phyloP scores from a whole-genome alignment of 2,329 filamentous ascomycete genomes.

The Pseudogymnoascus destructans region DNA sequence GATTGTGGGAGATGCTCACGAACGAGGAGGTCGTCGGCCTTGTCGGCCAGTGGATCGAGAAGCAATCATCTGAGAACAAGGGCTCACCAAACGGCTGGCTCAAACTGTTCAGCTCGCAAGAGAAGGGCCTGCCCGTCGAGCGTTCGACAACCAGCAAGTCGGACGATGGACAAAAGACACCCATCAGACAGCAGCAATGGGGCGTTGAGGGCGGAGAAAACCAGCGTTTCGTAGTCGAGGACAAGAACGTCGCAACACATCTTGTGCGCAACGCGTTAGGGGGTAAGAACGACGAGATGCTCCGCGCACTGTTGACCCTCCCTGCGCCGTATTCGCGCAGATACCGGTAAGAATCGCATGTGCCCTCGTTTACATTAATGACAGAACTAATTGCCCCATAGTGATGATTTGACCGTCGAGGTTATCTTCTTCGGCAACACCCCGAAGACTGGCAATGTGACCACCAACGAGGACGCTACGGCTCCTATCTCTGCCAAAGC shows the following conservation, averaged over 20 bases:
- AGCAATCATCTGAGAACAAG: conserved; percentile 36
- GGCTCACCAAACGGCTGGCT: conserved; percentile 48
- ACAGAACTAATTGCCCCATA: conserved; percentile 27
- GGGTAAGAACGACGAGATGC: conserved; percentile 83
- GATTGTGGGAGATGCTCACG: conserved; percentile 97
- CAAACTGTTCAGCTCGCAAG: conserved; percentile 44
- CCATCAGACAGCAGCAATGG: conserved; percentile 85
- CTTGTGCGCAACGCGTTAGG: conserved; percentile 89
- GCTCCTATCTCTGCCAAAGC: conserved; percentile 29
- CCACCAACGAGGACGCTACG: conserved; percentile 77
- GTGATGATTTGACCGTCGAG: conserved; percentile 91
- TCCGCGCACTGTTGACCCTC: conserved; percentile 81
- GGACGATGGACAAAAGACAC: conserved; percentile 64
- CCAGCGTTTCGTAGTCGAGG: conserved; percentile 82
- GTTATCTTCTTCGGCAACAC: conserved; percentile 95
- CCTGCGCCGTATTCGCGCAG: conserved; percentile 82
- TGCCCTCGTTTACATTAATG: neutral
- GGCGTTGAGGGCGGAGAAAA: conserved; percentile 61
- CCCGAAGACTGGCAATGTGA: conserved; percentile 61
- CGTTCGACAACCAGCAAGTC: conserved; percentile 34
- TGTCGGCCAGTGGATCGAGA: conserved; percentile 93
- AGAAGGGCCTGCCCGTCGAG: conserved; percentile 62
- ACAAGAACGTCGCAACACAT: conserved; percentile 93
- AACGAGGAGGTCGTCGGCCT: conserved; percentile 96
- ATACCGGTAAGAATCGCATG: conserved; percentile 53